Conservation (phyloP, 805 yeast genomes). For the Pichia heedii region DNA sequence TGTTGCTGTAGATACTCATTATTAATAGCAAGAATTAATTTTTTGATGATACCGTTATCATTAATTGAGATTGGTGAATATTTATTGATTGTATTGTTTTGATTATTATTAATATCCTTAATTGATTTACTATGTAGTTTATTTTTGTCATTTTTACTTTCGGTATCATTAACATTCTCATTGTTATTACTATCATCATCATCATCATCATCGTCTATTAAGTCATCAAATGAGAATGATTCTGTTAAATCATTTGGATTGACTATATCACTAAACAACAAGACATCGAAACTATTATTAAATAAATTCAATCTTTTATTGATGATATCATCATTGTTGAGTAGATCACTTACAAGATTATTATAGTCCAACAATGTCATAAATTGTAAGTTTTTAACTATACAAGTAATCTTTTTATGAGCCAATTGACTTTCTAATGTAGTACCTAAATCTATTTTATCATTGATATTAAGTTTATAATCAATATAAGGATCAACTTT, state of each 20-base stretch:
- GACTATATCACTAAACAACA: conserved; percentile 28
- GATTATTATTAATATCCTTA: too few species aligned
- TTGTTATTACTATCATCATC: conserved; percentile 12
- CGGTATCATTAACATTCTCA: conserved; percentile 15
- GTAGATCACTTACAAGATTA: conserved; percentile 16
- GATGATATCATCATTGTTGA: conserved; percentile 21
- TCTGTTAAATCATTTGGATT: conserved; percentile 9
- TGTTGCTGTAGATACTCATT: conserved; percentile 51
- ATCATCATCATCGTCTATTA: conserved; percentile 24
- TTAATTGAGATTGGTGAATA: conserved; percentile 14
- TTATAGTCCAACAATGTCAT: conserved; percentile 32
- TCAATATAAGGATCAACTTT: conserved; percentile 57
- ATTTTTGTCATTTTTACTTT: conserved; percentile 38
- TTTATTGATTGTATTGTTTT: neutral
- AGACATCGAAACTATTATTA: conserved; percentile 28
- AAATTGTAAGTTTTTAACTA: conserved; percentile 64
- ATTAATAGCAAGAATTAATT: conserved; percentile 46
- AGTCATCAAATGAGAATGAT: conserved; percentile 10
- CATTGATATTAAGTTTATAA: conserved; percentile 65
- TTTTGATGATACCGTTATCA: conserved; percentile 46
- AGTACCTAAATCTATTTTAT: conserved; percentile 87
- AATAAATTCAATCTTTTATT: conserved; percentile 24
- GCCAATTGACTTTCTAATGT: conserved; percentile 63
- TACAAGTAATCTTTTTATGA: conserved; percentile 82
- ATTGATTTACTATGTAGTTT: too few species aligned